Base-by-base conservation (phyloP, 768 basidiomycete genomes). In the Pholiota conissans region DNA sequence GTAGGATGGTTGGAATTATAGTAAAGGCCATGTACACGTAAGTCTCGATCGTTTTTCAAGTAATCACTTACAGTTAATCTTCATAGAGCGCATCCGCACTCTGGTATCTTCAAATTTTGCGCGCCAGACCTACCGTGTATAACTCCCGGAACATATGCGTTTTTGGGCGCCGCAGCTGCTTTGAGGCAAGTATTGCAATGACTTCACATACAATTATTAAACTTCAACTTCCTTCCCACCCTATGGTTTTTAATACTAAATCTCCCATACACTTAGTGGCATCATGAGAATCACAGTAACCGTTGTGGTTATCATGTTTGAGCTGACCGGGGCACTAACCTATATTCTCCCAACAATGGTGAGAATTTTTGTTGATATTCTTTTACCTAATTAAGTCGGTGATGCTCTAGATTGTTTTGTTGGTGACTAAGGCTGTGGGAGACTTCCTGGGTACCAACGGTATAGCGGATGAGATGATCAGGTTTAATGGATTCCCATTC, bases 281-380 rank as follows among this genome's bases (percentile, higher is more conserved):
- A 87, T 98, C 52, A 99, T 98, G 84, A 84, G 95, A 64, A 91
- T 98, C 57, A 99, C 97, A 0, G 94, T 98, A 26, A 93, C 95
- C 0, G 95, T 99, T 5, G 97, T 98, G 7, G 97, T 98, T 32
- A 95, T 99, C 72, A 98, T 99, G 95, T 98, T 98, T 70, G 96
- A 98, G 67, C 80, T 99, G 18, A 99, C 97, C 3, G 97, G 97
- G 11, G 96, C 97, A 5, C 72, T 98, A 66, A 98, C 94, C 18
- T 98, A 99, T 68, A 95, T 98, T 63, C 74, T 99, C 26, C 97
- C 97, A 5, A 95, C 94, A 13, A 99, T 99, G 97, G 96, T 95
- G 62, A 51, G 61, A 50, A 27, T 58, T 46, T 49, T 45, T 16
- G 26, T 35, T 18, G 40, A 37, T 28, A 26, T 39, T 20, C 20